phyloP scores from a whole-genome alignment of 768 basidiomycete species.

The Hericium alpestre region DNA sequence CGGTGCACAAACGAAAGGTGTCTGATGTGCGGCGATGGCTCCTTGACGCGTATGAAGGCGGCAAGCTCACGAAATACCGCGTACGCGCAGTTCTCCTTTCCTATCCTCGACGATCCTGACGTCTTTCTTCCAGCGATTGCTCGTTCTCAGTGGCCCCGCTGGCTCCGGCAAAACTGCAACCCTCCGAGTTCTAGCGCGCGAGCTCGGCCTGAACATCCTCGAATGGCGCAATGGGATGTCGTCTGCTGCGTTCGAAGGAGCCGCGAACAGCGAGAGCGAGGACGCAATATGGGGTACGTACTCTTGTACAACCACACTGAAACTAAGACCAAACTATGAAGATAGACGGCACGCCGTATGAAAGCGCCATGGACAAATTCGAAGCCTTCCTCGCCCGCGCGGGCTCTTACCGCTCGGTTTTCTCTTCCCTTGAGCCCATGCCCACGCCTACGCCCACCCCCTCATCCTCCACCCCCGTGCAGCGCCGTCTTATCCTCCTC shows the following conservation, averaged over 20 bases:
- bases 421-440: conserved; percentile 17
- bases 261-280: conserved; percentile 8
- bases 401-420: conserved; percentile 46
- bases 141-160: conserved; percentile 79
- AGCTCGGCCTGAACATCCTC: conserved; percentile 68
- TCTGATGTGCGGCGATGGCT: conserved; percentile 72
- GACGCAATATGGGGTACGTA: conserved; percentile 1
- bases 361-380: conserved; percentile 56
- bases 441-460: conserved; percentile 1
- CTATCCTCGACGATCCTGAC: not conserved
- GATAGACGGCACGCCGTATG: conserved; percentile 18
- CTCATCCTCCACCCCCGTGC: not conserved
- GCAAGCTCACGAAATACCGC: conserved; percentile 62
- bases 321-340: not conserved
- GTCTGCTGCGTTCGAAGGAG: not conserved
- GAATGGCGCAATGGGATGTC: conserved; percentile 66
- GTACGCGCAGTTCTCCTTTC: conserved; percentile 30
- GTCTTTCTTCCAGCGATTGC: conserved; percentile 48
- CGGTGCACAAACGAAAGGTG: conserved; percentile 72
- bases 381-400: conserved; percentile 67
- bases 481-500: conserved; percentile 51
- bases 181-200: conserved; percentile 59
- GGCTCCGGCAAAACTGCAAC: conserved; percentile 89
- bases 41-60: conserved; percentile 58
- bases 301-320: not conserved